Percentiles rank a stretch among this genome's conserved stretches.
These are phyloP conservation scores for Amanita rimosa DNA, from an alignment of 768 basidiomycete species.

Conservation along the genomic window DNA sequence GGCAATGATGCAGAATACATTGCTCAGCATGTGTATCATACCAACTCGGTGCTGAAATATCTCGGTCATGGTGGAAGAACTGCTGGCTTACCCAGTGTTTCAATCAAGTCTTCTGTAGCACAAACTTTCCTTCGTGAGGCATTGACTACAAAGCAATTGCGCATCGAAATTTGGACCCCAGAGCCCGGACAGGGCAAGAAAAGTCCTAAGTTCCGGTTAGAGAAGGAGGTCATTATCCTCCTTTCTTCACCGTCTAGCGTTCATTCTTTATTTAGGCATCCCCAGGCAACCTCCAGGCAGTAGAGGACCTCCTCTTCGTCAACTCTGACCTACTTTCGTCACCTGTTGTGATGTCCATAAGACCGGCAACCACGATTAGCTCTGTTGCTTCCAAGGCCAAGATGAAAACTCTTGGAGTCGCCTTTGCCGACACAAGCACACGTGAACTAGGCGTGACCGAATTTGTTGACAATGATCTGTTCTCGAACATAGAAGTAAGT, in stretches of 20 bases:
- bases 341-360: conserved; percentile 86
- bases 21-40: conserved; percentile 74
- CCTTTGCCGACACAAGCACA: conserved; percentile 84
- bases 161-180: conserved; percentile 83
- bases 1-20: conserved; percentile 84
- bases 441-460: conserved; percentile 84
- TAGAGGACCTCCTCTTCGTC: conserved; percentile 79
- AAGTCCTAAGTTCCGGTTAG: conserved; percentile 59
- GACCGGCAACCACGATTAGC: conserved; percentile 46
- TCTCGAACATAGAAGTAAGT: conserved; percentile 88
- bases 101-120: conserved; percentile 64
- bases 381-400: conserved; percentile 41
- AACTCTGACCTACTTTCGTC: conserved; percentile 71
- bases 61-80: conserved; percentile 56
- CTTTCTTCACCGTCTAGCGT: neutral
- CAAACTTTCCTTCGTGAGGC: conserved; percentile 81
- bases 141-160: conserved; percentile 79
- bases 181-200: conserved; percentile 70
- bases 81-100: conserved; percentile 65
- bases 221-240: conserved; percentile 56
- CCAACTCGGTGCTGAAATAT: conserved; percentile 88
- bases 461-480: conserved; percentile 90
- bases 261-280: conserved; percentile 26
- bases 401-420: conserved; percentile 68
- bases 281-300: conserved; percentile 56